Conservation (phyloP, 2,329 filamentous ascomycete genomes). For the Leptographium lundbergii region DNA sequence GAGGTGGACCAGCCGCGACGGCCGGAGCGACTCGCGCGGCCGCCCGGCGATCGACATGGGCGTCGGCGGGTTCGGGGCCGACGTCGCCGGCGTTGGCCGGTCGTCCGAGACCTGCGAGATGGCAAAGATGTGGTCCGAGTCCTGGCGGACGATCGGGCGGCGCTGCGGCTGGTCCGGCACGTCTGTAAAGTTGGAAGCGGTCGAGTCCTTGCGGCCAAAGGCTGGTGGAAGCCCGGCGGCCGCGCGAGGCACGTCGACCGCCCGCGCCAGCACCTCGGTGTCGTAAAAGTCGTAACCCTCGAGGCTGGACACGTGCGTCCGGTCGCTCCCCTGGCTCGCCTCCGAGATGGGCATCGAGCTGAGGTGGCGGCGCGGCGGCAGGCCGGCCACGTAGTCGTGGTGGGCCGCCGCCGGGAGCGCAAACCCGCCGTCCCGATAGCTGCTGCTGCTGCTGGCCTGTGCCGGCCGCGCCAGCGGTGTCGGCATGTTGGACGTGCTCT, state of each 20-base stretch:
- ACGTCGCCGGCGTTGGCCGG: neutral
- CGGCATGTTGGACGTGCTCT: slow-evolving; percentile 49
- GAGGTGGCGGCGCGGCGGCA: slow-evolving; percentile 27
- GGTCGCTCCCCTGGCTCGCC: slow-evolving; percentile 35
- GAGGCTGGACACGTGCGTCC: slow-evolving; percentile 35
- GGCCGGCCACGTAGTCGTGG: slow-evolving; percentile 17
- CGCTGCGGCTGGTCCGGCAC: slow-evolving; percentile 6
- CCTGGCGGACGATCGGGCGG: slow-evolving; percentile 27
- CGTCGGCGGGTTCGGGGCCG: neutral
- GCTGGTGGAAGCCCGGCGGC: slow-evolving; percentile 19
- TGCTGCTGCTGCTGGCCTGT: slow-evolving; percentile 5
- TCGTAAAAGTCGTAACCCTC: slow-evolving; percentile 58
- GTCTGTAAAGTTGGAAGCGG: slow-evolving; percentile 18
- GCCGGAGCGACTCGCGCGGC: neutral
- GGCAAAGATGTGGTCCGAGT: slow-evolving; percentile 48
- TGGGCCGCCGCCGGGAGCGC: slow-evolving; percentile 35
- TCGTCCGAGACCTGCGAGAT: slow-evolving; percentile 28
- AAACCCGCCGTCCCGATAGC: slow-evolving; percentile 25
- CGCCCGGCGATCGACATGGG: neutral
- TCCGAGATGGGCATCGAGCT: slow-evolving; percentile 39
- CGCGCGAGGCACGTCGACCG: slow-evolving; percentile 36
- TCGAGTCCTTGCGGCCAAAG: slow-evolving; percentile 14
- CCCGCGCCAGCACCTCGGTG: slow-evolving; percentile 36
- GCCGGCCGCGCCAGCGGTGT: slow-evolving; percentile 32
- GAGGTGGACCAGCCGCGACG: slow-evolving; percentile 6